phyloP scores from a whole-genome alignment of 345 rosid species.

The Citrus australasica region DNA sequence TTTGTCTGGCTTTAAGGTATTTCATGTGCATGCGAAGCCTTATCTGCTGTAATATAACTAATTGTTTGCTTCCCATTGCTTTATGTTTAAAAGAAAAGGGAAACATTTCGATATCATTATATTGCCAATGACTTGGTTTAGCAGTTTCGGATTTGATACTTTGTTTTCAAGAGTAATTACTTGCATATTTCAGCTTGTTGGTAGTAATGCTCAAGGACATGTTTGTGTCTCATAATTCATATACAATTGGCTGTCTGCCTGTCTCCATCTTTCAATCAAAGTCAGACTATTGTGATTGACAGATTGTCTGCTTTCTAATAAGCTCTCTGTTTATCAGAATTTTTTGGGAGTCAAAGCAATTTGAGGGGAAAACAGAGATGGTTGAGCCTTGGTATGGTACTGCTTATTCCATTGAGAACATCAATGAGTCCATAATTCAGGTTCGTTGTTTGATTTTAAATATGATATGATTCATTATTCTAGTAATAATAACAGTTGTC shows the following conservation, averaged over 20 bases:
- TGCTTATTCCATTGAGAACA: no score
- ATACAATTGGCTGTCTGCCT: background rate
- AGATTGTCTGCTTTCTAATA: no score
- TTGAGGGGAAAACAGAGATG: no score
- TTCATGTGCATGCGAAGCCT: background rate
- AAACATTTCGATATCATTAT: background rate
- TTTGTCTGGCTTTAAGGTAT: background rate
- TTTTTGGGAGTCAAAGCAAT: no score
- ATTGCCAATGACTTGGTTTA: background rate
- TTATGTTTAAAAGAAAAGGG: background rate
- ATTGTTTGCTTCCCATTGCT: background rate
- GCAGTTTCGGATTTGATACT: background rate
- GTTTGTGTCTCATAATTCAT: background rate
- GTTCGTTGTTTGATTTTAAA: no score
- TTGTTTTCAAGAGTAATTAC: background rate
- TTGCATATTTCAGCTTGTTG: background rate
- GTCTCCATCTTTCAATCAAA: no score
- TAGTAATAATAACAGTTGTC: no score
- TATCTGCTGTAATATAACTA: background rate
- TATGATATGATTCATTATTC: no score
- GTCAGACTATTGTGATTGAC: no score
- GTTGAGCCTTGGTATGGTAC: no score
- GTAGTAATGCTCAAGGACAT: background rate
- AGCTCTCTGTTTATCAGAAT: no score
- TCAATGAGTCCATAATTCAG: no score